These are phyloP conservation scores for Volvariella volvacea DNA, from an alignment of 1,284 basidiomycete species.

Conservation along the genomic window DNA sequence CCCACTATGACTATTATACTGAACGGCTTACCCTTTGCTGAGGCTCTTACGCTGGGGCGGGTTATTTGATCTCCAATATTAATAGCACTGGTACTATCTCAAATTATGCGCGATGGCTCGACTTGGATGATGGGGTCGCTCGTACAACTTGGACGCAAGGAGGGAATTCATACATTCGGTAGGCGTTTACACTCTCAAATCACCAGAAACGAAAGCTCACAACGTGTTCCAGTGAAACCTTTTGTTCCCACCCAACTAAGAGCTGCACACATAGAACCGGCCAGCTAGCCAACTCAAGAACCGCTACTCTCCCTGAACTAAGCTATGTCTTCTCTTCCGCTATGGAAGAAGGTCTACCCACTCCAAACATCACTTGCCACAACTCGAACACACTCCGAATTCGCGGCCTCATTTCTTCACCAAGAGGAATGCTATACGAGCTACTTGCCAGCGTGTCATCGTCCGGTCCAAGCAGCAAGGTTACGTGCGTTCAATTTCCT, in stretches of 20 bases:
- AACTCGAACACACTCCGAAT: slow-evolving; percentile 49
- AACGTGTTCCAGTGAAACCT: slow-evolving; percentile 38
- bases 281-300: slow-evolving; percentile 27
- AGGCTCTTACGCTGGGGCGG: slow-evolving; percentile 69
- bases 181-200: slow-evolving; percentile 10
- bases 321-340: slow-evolving; percentile 46
- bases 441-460: slow-evolving; percentile 43
- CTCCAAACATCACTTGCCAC: slow-evolving; percentile 55
- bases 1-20: too few species aligned
- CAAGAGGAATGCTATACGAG: slow-evolving; percentile 65
- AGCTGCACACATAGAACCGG: slow-evolving; percentile 48
- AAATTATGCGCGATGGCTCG: slow-evolving; percentile 59
- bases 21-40: too few species aligned
- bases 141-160: slow-evolving; percentile 54
- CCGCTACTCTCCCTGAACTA: slow-evolving; percentile 13
- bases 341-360: slow-evolving; percentile 41
- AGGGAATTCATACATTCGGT: slow-evolving; percentile 41
- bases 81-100: slow-evolving; percentile 32
- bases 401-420: slow-evolving; percentile 38
- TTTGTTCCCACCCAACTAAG: slow-evolving; percentile 60
- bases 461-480: slow-evolving; percentile 16
- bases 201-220: slow-evolving; percentile 3
- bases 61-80: slow-evolving; percentile 50
- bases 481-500: slow-evolving; percentile 21
- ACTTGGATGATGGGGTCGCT: slow-evolving; percentile 55